phyloP scores from a whole-genome alignment of 371 early-diverging fungal genomes.

The Rhizopus delemar region DNA sequence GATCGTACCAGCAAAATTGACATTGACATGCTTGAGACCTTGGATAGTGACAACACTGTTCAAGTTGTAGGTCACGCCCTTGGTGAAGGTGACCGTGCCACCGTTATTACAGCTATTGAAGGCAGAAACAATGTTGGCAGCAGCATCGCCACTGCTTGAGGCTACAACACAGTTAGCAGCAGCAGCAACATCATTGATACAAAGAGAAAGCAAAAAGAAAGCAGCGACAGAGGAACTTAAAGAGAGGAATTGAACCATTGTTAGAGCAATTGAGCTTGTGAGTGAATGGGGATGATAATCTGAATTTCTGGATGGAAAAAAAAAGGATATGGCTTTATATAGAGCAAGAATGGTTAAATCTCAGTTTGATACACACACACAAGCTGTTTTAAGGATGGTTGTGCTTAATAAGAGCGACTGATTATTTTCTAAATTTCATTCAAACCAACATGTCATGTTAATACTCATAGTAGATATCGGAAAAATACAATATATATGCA shows the following conservation, averaged over 20 bases:
- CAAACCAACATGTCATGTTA: too few species aligned
- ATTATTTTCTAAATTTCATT: too few species aligned
- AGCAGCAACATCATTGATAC: neutral
- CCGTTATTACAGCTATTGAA: slow-evolving; percentile 35
- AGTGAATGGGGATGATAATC: too few species aligned
- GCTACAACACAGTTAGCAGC: slow-evolving; percentile 28
- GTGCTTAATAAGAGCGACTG: too few species aligned
- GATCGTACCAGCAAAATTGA: slow-evolving; percentile 32
- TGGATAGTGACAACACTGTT: slow-evolving; percentile 22
- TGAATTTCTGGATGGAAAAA: too few species aligned
- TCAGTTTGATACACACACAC: too few species aligned
- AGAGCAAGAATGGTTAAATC: too few species aligned
- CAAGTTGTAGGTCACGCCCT: slow-evolving; percentile 30
- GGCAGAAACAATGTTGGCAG: slow-evolving; percentile 26
- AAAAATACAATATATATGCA: too few species aligned
- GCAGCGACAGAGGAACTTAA: neutral
- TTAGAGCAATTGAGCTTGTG: too few species aligned
- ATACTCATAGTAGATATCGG: too few species aligned
- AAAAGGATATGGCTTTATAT: too few species aligned
- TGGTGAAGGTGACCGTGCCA: slow-evolving; percentile 33
- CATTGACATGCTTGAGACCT: slow-evolving; percentile 28
- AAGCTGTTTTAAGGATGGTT: too few species aligned
- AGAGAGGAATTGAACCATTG: neutral
- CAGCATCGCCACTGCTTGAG: slow-evolving; percentile 24
- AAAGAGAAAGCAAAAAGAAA: neutral